These are phyloP conservation scores for Xylaria sp. DNA, from an alignment of 495 filamentous ascomycete genomes.

Conservation along the genomic window DNA sequence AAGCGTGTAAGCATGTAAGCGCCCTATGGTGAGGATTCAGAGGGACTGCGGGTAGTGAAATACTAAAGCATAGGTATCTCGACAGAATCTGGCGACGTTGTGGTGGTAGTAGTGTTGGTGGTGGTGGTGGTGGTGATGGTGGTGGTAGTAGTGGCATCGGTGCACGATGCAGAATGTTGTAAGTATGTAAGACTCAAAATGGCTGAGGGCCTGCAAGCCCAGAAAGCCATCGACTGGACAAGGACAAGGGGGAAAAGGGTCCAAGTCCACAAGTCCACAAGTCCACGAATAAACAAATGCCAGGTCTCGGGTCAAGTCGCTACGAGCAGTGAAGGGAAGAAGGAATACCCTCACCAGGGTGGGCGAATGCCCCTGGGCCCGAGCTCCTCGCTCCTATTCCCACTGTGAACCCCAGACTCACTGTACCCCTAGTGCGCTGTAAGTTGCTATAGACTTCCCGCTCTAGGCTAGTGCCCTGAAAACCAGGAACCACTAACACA, in stretches of 20 bases:
- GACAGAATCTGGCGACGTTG: background rate
- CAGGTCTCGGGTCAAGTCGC: background rate
- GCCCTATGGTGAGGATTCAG: background rate
- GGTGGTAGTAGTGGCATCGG: background rate
- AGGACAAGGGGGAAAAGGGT: background rate
- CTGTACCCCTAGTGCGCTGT: background rate
- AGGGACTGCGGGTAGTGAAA: background rate
- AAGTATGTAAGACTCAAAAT: background rate
- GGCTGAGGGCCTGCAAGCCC: background rate
- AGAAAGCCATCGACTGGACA: background rate
- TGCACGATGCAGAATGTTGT: background rate
- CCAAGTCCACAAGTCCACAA: conserved; percentile 7
- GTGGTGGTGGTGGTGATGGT: no score
- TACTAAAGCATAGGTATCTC: background rate
- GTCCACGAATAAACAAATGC: conserved; percentile 14
- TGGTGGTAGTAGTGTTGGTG: no score
- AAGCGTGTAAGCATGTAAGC: background rate
- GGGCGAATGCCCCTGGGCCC: conserved; percentile 5
- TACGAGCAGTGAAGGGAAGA: background rate
- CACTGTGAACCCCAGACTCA: conserved; percentile 1
- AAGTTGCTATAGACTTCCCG: background rate
- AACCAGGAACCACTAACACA: conserved; percentile 4
- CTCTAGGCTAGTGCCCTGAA: background rate
- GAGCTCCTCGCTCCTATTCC: conserved; percentile 11
- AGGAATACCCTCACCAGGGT: background rate